Base-by-base conservation (phyloP, 129 eudicot genomes). In the Artemisia tridentata region DNA sequence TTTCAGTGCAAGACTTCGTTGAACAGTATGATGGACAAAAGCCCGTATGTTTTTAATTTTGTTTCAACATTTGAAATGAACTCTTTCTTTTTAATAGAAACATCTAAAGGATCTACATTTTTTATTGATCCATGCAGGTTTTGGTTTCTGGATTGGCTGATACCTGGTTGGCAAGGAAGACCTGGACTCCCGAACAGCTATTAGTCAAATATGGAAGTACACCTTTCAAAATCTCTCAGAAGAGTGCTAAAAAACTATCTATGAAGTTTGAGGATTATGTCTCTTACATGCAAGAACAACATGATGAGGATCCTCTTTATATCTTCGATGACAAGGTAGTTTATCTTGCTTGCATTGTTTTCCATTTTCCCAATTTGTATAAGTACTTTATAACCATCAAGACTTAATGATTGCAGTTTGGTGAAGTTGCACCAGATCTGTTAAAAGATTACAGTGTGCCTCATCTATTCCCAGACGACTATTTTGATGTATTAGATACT, bases 231-330 rank as follows among this genome's bases (percentile, higher is more conserved):
- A 83, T 93, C 65, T 93, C 99, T 70, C 99, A 93, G 34, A 86
- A 85, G 58, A 93, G 96, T 80, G 47, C 96, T 12, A 67, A 80
- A 68, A 93, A 90, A 79, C 20, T 86, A 43, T 78, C 68, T 38
- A 93, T 93, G 91, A 85, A 85, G 38, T 80, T 87, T 49, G 78
- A 82, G 84, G 99, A 93, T 82, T 93, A 93, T 49, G 73, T 82
- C 55, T 89, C 88, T 51, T 93, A 93, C 81, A 80, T 71, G 63
- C 85, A 93, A 82, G 58, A 79, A 73, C 99, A 93, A 73, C 99
- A 84, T 75, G 99, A 93, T 72, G 99, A 93, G 84, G 99, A 93
- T 78, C 99, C 99, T 63, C 87, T 93, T 31, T 93, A 93, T 77
- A 84, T 93, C 56, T 93, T 93, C 75, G 97, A 89, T 47, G 92